These are phyloP conservation scores for Medicago arabica DNA, from an alignment of 306 rosid genomes.

Conservation along the genomic window DNA sequence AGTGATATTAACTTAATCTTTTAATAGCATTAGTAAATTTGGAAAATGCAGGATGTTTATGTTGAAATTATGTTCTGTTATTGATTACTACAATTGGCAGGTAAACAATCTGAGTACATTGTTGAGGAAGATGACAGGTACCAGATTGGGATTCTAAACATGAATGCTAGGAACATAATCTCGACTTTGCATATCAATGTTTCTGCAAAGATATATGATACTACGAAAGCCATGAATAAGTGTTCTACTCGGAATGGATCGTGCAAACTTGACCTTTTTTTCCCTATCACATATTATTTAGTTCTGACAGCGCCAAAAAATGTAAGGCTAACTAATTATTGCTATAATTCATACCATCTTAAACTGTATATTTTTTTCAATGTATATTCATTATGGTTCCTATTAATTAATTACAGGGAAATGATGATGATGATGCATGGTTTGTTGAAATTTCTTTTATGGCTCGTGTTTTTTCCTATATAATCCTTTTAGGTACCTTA, in stretches of 20 bases:
- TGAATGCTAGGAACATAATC: slow-evolving; percentile 56
- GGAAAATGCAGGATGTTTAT: too few species aligned
- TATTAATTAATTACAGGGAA: slow-evolving; percentile 50
- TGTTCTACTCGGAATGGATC: slow-evolving; percentile 61
- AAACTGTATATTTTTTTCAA: neutral
- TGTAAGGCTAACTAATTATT: slow-evolving; percentile 50
- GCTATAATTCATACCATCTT: slow-evolving; percentile 8
- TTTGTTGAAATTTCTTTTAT: slow-evolving; percentile 57
- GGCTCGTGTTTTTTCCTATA: slow-evolving; percentile 62
- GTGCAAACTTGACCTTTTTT: slow-evolving; percentile 55
- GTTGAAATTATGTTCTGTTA: neutral
- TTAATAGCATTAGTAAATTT: neutral
- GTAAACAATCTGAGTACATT: slow-evolving; percentile 55
- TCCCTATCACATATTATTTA: slow-evolving; percentile 60
- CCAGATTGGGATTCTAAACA: slow-evolving; percentile 62
- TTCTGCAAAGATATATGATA: slow-evolving; percentile 70
- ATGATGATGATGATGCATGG: slow-evolving; percentile 50
- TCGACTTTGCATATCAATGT: slow-evolving; percentile 50
- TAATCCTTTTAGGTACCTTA: slow-evolving; percentile 62
- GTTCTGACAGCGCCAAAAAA: slow-evolving; percentile 54
- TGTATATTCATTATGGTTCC: slow-evolving; percentile 1
- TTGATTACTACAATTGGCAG: slow-evolving; percentile 40
- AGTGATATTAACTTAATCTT: too few species aligned
- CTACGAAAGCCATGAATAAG: slow-evolving; percentile 57
- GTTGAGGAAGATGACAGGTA: slow-evolving; percentile 73